These are phyloP conservation scores for Salvia sclarea DNA, from an alignment of 305 asterid genomes.

Conservation along the genomic window DNA sequence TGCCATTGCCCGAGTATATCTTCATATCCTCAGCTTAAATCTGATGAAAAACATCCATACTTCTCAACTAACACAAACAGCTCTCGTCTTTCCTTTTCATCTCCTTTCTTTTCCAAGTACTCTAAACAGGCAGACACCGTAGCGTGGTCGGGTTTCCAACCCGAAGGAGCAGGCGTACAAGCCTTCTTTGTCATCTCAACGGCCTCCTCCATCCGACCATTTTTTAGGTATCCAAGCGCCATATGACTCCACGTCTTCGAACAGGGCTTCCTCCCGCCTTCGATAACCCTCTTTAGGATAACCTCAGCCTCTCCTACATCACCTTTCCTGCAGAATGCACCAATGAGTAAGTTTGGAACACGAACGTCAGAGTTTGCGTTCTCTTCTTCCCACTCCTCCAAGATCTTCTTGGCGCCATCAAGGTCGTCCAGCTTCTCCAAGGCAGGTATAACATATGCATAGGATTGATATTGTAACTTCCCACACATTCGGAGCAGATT, in stretches of 20 bases:
- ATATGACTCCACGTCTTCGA: constrained; percentile 33
- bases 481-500: constrained; percentile 20
- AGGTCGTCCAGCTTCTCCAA: constrained; percentile 39
- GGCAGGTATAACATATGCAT: constrained; percentile 25
- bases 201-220: constrained; percentile 38
- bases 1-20: constrained; percentile 26
- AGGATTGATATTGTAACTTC: constrained; percentile 6
- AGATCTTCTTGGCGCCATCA: constrained; percentile 34
- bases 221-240: constrained; percentile 29
- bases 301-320: constrained; percentile 38
- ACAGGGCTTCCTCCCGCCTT: constrained; percentile 24
- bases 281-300: constrained; percentile 28
- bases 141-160: constrained; percentile 33
- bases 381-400: constrained; percentile 34
- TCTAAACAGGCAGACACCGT: constrained; percentile 42
- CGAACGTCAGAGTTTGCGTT: constrained; percentile 25
- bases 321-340: constrained; percentile 39
- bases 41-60: constrained; percentile 31
- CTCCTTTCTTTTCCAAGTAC: constrained; percentile 44
- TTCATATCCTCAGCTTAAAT: constrained; percentile 32
- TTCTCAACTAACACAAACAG: constrained; percentile 36
- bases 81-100: constrained; percentile 33
- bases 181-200: constrained; percentile 36
- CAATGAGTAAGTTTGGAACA: constrained; percentile 35
- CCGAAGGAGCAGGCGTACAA: constrained; percentile 14